Conservation (phyloP, 345 rosid species). For the Ceriops zippeliana region DNA sequence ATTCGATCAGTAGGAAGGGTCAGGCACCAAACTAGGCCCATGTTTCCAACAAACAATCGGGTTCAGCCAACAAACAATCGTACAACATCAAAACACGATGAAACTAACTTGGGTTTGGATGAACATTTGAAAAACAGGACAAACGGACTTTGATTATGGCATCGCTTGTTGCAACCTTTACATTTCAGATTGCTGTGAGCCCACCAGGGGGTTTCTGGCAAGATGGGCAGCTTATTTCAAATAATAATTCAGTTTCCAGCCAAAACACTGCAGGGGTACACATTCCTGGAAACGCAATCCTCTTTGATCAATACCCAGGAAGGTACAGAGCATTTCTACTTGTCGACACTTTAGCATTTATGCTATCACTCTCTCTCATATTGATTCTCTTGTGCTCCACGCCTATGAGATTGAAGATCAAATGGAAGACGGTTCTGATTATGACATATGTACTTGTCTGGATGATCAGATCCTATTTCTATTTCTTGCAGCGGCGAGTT, state of each 20-base stretch:
- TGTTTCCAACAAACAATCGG: no score
- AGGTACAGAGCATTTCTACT: not conserved
- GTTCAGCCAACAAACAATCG: not conserved
- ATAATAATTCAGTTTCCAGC: not conserved
- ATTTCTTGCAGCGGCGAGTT: not conserved
- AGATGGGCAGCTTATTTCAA: not conserved
- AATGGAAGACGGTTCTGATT: not conserved
- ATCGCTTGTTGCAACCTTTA: not conserved
- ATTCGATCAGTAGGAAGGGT: not conserved
- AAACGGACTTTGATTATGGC: slow-evolving; percentile 2
- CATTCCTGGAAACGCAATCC: not conserved
- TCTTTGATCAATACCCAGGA: not conserved
- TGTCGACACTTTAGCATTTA: not conserved
- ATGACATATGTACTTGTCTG: not conserved
- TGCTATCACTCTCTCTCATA: not conserved
- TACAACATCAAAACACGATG: no score
- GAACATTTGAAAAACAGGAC: not conserved
- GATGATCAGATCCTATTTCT: not conserved
- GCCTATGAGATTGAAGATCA: not conserved
- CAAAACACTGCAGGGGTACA: not conserved
- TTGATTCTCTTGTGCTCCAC: not conserved
- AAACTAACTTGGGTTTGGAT: no score
- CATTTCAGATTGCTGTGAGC: slow-evolving; percentile 1
- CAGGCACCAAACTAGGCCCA: no score
- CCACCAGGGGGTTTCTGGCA: slow-evolving; percentile 5